These are phyloP conservation scores for Tricholoma matsutake DNA, from an alignment of 768 basidiomycete species.

Conservation along the genomic window DNA sequence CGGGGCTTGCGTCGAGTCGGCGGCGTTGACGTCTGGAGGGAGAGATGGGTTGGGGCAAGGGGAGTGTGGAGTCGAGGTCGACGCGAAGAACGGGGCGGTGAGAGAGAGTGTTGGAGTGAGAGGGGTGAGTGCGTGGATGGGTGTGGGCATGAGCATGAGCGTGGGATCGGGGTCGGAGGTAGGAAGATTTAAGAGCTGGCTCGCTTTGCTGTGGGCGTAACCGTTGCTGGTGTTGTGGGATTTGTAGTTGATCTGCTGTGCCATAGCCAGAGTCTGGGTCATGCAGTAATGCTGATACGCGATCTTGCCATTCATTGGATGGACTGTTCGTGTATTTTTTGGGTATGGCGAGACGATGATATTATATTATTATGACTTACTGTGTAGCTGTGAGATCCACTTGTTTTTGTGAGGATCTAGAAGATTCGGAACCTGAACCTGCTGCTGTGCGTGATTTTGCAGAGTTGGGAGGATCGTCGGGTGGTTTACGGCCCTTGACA, in stretches of 20 bases:
- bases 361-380: too few species aligned
- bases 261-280: background rate
- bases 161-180: background rate
- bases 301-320: conserved; percentile 83
- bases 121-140: background rate
- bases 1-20: conserved; percentile 7
- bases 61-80: conserved; percentile 7
- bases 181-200: conserved; percentile 3
- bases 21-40: background rate
- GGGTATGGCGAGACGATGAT: too few species aligned
- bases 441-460: conserved; percentile 18
- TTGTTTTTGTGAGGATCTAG: conserved; percentile 19
- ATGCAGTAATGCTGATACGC: conserved; percentile 45
- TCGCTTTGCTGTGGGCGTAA: conserved; percentile 10
- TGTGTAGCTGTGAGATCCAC: conserved; percentile 58
- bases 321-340: too few species aligned
- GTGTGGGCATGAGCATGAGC: background rate
- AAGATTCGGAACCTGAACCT: conserved; percentile 21
- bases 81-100: conserved; percentile 15
- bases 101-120: background rate
- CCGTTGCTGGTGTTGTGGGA: background rate
- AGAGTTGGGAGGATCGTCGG: conserved; percentile 21
- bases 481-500: conserved; percentile 59
- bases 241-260: background rate
- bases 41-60: background rate